Conservation (phyloP, 1,284 basidiomycete genomes). For the Coriolopsis trogii region DNA sequence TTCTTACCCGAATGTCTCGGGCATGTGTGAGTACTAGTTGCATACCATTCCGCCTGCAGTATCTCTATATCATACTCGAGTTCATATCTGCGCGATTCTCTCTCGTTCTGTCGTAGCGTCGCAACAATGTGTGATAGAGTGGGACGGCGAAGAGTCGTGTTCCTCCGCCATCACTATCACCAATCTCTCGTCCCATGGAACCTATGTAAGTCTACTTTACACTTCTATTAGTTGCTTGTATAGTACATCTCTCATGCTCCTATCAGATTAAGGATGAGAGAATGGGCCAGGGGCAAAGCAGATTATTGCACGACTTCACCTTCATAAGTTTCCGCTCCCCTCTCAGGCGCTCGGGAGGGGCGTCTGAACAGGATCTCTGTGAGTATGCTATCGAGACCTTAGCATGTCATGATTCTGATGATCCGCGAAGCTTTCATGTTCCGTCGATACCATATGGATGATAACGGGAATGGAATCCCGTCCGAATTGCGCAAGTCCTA, state of each 20-base stretch:
- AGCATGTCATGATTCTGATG: too few species aligned
- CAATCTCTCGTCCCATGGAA: constrained; percentile 84
- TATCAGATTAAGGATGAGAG: constrained; percentile 69
- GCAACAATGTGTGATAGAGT: constrained; percentile 60
- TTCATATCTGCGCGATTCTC: neutral
- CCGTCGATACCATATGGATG: constrained; percentile 46
- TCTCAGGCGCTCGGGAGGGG: too few species aligned
- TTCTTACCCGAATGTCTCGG: neutral
- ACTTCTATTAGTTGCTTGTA: neutral
- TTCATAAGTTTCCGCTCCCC: too few species aligned
- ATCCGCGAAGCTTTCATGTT: constrained; percentile 47
- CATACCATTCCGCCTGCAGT: constrained; percentile 15
- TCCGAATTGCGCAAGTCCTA: constrained; percentile 51
- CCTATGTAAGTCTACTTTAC: constrained; percentile 61
- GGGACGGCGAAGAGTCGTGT: constrained; percentile 58
- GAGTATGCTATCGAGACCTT: too few species aligned
- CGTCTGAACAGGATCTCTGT: too few species aligned
- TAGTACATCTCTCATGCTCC: neutral
- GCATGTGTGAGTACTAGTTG: neutral
- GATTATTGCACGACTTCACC: too few species aligned
- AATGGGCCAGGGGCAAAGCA: too few species aligned
- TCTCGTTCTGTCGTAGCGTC: constrained; percentile 50
- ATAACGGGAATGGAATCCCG: constrained; percentile 49
- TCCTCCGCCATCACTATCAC: constrained; percentile 62
- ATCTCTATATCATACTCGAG: neutral